These are phyloP conservation scores for Bolboschoenus planiculmis DNA, from an alignment of 176 grass and related monocot genomes.

Conservation along the genomic window DNA sequence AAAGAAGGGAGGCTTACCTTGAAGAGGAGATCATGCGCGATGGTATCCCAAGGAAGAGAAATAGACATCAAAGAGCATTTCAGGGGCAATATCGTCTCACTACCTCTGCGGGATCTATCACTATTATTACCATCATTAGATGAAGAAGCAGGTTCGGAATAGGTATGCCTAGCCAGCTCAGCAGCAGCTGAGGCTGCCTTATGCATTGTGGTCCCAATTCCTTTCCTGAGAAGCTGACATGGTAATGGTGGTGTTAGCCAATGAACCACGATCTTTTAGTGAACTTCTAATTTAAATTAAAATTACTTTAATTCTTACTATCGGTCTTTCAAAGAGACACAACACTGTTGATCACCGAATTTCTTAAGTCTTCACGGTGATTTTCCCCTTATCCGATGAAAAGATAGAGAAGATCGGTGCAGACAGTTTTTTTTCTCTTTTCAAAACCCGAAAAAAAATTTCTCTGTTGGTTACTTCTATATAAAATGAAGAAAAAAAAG, in stretches of 20 bases:
- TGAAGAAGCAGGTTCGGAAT: constrained; percentile 39
- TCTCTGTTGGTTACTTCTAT: too few relatives aligned
- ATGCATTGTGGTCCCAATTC: constrained; percentile 53
- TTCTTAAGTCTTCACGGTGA: too few relatives aligned
- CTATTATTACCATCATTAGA: constrained; percentile 21
- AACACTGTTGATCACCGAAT: too few relatives aligned
- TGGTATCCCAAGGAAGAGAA: constrained; percentile 87
- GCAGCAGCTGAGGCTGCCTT: constrained; percentile 70
- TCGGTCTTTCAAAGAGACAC: too few relatives aligned
- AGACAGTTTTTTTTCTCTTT: too few relatives aligned
- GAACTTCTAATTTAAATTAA: too few relatives aligned
- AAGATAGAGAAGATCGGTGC: too few relatives aligned
- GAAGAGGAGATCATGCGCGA: constrained; percentile 72
- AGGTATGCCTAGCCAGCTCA: constrained; percentile 69
- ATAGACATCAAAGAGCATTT: constrained; percentile 93
- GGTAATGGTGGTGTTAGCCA: constrained; percentile 1
- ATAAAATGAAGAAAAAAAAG: too few relatives aligned
- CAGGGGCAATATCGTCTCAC: constrained; percentile 58
- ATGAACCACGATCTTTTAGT: too few relatives aligned
- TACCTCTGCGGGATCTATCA: not conserved
- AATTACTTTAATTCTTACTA: too few relatives aligned
- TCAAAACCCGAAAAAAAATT: too few relatives aligned
- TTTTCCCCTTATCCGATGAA: too few relatives aligned
- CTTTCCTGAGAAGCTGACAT: constrained; percentile 42
- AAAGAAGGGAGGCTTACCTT: constrained; percentile 34